phyloP scores from a whole-genome alignment of 257 asterid species.

The Fraxinus pennsylvanica region DNA sequence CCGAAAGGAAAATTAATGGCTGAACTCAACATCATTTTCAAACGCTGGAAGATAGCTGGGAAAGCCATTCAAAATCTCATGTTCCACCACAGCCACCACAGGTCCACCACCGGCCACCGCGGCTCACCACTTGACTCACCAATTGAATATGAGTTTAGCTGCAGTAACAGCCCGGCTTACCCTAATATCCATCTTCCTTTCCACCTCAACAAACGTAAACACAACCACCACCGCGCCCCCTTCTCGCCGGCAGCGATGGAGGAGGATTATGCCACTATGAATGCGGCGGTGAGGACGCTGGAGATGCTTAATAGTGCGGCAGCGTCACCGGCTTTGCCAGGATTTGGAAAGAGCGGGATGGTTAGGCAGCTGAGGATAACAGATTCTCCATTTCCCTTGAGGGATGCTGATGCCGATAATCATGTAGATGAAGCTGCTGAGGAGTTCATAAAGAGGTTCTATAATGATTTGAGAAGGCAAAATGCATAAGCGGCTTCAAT shows the following conservation, averaged over 20 bases:
- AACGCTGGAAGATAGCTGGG: conserved; percentile 52
- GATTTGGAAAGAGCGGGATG: conserved; percentile 67
- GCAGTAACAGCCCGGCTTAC: conserved; percentile 36
- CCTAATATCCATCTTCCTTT: conserved; percentile 2
- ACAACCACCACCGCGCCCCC: not conserved
- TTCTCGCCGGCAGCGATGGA: not conserved
- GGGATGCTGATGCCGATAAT: conserved; percentile 35
- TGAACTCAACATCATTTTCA: conserved; percentile 38
- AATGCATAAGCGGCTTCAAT: conserved; percentile 17
- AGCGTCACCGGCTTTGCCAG: conserved; percentile 63
- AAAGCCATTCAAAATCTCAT: conserved; percentile 29
- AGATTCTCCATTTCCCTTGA: conserved; percentile 55
- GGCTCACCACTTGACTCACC: not conserved
- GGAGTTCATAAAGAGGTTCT: conserved; percentile 48
- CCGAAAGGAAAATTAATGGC: conserved; percentile 40
- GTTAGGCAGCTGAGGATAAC: conserved; percentile 62
- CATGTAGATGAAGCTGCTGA: conserved; percentile 61
- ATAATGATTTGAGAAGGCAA: conserved; percentile 45
- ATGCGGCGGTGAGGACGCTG: not conserved
- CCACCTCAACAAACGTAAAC: conserved; percentile 31
- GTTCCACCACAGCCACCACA: conserved; percentile 7
- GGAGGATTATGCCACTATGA: not conserved
- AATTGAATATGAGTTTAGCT: conserved; percentile 43
- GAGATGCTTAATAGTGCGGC: conserved; percentile 34
- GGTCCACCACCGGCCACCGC: not conserved